These are phyloP conservation scores for Ricinus communis DNA, from an alignment of 345 rosid genomes.

Conservation along the genomic window DNA sequence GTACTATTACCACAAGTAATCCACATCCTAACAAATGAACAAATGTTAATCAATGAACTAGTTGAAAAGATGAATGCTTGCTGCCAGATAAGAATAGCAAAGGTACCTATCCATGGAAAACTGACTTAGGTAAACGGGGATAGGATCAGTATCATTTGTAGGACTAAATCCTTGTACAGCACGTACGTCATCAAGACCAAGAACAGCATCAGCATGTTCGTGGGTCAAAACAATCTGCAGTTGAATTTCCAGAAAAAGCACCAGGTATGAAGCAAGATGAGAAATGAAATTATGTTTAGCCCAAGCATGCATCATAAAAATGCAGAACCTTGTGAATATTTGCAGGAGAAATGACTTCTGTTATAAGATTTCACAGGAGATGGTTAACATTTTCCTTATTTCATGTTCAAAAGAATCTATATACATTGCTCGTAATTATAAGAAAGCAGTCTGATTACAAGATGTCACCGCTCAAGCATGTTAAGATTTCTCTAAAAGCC, in stretches of 20 bases:
- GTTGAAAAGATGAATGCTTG: neutral
- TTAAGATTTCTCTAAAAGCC: no score
- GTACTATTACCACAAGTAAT: no score
- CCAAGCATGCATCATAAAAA: neutral
- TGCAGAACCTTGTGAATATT: no score
- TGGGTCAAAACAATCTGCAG: constrained; percentile 95
- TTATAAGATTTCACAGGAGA: no score
- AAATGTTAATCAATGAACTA: neutral
- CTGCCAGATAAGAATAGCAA: neutral
- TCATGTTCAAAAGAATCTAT: no score
- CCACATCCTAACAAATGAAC: no score
- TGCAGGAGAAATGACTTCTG: no score
- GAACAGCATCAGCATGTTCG: constrained; percentile 99
- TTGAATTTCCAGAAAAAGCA: neutral
- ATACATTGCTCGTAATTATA: no score
- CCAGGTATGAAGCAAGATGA: no score
- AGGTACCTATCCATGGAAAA: constrained; percentile 79
- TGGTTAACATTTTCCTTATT: no score
- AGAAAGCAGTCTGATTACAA: no score
- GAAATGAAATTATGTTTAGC: neutral
- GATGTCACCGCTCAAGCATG: no score
- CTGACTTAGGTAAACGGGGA: constrained; percentile 44
- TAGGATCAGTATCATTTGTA: constrained; percentile 79
- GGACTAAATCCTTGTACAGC: constrained; percentile 78
- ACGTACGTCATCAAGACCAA: constrained; percentile 93